Percentiles rank a stretch among this genome's conserved stretches.
Conservation (phyloP, 768 basidiomycete genomes). For the Trametes punicea region DNA sequence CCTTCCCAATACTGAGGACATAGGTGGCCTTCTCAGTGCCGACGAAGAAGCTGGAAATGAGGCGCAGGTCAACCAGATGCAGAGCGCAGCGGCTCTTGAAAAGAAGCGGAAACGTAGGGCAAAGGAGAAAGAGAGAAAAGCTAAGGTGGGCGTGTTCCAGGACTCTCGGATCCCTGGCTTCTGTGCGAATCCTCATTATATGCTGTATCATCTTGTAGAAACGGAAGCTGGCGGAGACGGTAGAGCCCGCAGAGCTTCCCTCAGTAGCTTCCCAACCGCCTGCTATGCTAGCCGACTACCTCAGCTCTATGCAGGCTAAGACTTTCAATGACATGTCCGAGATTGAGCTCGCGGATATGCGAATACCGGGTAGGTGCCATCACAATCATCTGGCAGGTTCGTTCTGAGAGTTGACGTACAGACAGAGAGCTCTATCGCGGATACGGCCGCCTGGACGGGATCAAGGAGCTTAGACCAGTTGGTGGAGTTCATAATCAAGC, state of each 20-base stretch:
- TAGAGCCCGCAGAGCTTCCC: slow-evolving; percentile 34
- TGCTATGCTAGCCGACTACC: slow-evolving; percentile 54
- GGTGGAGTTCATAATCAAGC: slow-evolving; percentile 70
- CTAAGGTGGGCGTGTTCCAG: slow-evolving; percentile 45
- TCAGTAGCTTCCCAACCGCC: slow-evolving; percentile 60
- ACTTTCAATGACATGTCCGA: slow-evolving; percentile 64
- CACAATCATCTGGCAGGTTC: slow-evolving; percentile 1
- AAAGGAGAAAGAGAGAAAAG: slow-evolving; percentile 69
- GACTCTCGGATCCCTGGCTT: background rate
- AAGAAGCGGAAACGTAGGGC: slow-evolving; percentile 75
- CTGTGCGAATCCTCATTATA: background rate
- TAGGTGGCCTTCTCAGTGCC: slow-evolving; percentile 41
- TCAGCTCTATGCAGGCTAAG: slow-evolving; percentile 65
- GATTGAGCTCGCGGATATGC: slow-evolving; percentile 77
- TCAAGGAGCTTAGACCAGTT: slow-evolving; percentile 70
- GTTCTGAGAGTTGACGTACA: slow-evolving; percentile 42
- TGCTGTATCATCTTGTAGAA: slow-evolving; percentile 42
- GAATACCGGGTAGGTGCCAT: slow-evolving; percentile 66
- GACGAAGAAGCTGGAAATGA: slow-evolving; percentile 40
- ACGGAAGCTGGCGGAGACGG: slow-evolving; percentile 53
- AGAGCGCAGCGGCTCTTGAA: slow-evolving; percentile 27
- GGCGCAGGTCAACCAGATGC: slow-evolving; percentile 20
- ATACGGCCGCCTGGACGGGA: slow-evolving; percentile 71
- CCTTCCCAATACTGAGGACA: slow-evolving; percentile 34
- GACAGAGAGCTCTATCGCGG: slow-evolving; percentile 69